Evolutionary conservation across 2,329 filamentous ascomycete species (phyloP), one percentile per base, ranked within the genome.

Genomic region (Calonectria multiphialidica): DNA sequence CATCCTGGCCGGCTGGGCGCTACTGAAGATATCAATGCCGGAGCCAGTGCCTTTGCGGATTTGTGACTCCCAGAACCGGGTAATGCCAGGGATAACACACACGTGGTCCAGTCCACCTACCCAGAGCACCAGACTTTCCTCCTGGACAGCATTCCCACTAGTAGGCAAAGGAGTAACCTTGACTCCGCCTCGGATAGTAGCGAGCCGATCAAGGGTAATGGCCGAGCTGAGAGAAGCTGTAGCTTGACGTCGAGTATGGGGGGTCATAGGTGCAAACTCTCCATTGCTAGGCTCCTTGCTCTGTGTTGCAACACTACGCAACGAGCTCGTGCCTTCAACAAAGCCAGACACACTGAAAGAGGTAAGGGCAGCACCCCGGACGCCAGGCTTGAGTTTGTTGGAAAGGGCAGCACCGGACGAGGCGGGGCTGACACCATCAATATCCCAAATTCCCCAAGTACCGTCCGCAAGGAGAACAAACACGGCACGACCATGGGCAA

Each of bases 361-460:
- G 18, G 91, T 91, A 71, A 90, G 82, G 2, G 90, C 89, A 2
- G 90, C 90, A 42, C 91, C 91, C 21, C 86, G 86, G 40, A 91
- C 85, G 7, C 89, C 89, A 61, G 86, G 83, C 68, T 86, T 86
- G 37, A 89, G 82, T 75, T 87, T 89, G 47, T 84, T 87, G 28
- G 90, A 86, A 5, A 90, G 80, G 0, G 85, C 80, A 70, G 86
- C 80, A 59, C 86, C 81, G 13, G 82, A 73, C 15, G 80, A 77
- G 42, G 86, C 80, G 2, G 90, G 88, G 45, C 88, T 88, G 35
- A 86, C 86, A 9, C 90, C 89, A 73, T 92, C 90, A 53, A 93
- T 86, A 76, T 93, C 91, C 91, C 91, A 93, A 40, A 93, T 89
- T 16, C 90, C 91, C 91, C 91, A 93, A 79, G 91, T 90, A 8